Base-by-base conservation (phyloP, 495 filamentous ascomycete genomes). In the Saxophila tyrrhenica region DNA sequence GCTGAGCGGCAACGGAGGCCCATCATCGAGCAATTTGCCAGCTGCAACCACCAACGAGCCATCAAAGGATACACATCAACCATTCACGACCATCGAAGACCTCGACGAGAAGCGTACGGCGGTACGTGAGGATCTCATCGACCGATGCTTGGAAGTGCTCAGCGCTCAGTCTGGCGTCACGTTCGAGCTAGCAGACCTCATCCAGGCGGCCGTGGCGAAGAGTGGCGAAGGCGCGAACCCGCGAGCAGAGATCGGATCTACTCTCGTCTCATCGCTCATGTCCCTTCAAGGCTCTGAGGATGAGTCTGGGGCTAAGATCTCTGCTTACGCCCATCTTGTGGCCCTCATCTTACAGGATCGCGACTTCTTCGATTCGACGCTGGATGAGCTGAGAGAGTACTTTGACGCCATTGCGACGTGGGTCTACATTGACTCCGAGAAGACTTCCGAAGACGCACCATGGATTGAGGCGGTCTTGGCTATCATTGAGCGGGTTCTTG, bases 381-480 rank as follows among this genome's bases (percentile, higher is more conserved):
- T 89, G 24, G 76, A 78, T 8, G 81, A 86, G 53, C 72, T 99
- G 25, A 86, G 84, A 67, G 79, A 86, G n/a, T 86, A 84, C 62
- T 84, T 96, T 43, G 64, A 66, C 17, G 79, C 80, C 20, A 81
- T 95, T 57, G 74, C 95, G 29, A 73, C 74, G 16, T 96, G 96
- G 64, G 80, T 99, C 62, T 82, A 86, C 58, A 75, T 91, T 19
- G 73, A 76, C n/a, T 72, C 80, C 0, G 78, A 82, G 38, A 80
- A 82, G 50, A 69, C 79, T 20, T 68, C 75, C 8, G 86, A 94
- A 39, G 83, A 92, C 53, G 80, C 90, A 29, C 87, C 90, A 11
- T 99, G 92, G 92, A 81, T 97, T 61, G 85, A 88, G 32, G 87
- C 89, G 60, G 80, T 97, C 11, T 74, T 97, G 21, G 81, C 97